Conservation (phyloP, 495 filamentous ascomycete species). For the Annulohypoxylon maeteangense region DNA sequence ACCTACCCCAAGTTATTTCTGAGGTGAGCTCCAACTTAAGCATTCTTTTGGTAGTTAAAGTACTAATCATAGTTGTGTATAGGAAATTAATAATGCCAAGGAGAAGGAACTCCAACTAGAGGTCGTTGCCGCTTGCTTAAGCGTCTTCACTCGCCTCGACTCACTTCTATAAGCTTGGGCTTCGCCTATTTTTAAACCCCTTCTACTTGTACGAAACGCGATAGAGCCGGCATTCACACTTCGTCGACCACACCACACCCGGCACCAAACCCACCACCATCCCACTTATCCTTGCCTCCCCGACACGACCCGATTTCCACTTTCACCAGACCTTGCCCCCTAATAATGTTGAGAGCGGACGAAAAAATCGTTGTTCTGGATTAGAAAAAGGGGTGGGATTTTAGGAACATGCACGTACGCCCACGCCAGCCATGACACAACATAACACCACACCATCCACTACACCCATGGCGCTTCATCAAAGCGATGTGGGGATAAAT, state of each 20-base stretch:
- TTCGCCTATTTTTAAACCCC: neutral
- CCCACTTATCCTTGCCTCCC: constrained; percentile 10
- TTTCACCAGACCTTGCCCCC: neutral
- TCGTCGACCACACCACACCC: constrained; percentile 2
- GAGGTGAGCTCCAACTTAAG: constrained; percentile 60
- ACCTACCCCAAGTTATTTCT: constrained; percentile 85
- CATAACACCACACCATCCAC: neutral
- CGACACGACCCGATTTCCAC: constrained; percentile 6
- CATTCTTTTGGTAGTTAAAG: neutral
- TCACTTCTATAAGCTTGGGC: constrained; percentile 75
- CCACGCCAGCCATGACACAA: neutral
- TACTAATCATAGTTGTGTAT: constrained; percentile 11
- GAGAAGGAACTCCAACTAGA: constrained; percentile 96
- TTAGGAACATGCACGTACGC: constrained; percentile 13
- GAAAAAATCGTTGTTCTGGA: constrained; percentile 23
- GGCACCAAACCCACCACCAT: neutral
- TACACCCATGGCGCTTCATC: neutral
- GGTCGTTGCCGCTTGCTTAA: constrained; percentile 95
- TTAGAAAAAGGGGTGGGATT: constrained; percentile 20
- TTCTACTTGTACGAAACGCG: constrained; percentile 26
- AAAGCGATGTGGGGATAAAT: neutral
- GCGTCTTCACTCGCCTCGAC: constrained; percentile 95
- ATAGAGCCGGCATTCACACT: constrained; percentile 26
- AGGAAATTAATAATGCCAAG: constrained; percentile 82
- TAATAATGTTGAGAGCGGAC: neutral